These are phyloP conservation scores for Termitomyces sp. DNA, from an alignment of 768 basidiomycete species.

Conservation along the genomic window DNA sequence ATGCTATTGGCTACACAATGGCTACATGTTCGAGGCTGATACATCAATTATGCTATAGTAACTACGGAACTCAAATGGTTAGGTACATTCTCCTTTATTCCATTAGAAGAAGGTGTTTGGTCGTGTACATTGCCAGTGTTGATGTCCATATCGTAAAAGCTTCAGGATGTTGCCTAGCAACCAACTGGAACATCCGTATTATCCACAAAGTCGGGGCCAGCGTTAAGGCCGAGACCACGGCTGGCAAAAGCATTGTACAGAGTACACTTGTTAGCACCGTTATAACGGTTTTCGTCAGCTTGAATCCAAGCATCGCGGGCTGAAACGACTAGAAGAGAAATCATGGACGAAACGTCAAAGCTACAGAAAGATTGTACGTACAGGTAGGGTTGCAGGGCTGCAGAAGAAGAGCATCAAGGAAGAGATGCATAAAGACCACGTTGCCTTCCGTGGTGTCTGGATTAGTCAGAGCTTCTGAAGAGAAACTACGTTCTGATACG, in stretches of 20 bases:
- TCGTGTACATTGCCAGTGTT: neutral
- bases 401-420: slow-evolving; percentile 43
- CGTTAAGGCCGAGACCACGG: slow-evolving; percentile 40
- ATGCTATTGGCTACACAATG: slow-evolving; percentile 1
- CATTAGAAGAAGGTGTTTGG: neutral
- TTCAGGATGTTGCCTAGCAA: slow-evolving; percentile 12
- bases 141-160: neutral
- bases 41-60: neutral
- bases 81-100: neutral
- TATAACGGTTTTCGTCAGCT: slow-evolving; percentile 42
- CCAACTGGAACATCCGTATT: slow-evolving; percentile 23
- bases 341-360: neutral
- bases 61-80: neutral
- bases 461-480: slow-evolving; percentile 31
- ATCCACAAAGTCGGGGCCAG: slow-evolving; percentile 18
- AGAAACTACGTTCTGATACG: slow-evolving; percentile 29
- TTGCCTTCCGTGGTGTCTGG: slow-evolving; percentile 38
- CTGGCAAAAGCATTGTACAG: slow-evolving; percentile 44
- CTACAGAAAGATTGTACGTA: slow-evolving; percentile 15
- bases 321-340: slow-evolving; percentile 24
- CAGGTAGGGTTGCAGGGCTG: slow-evolving; percentile 48
- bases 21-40: neutral
- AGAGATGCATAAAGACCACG: slow-evolving; percentile 43
- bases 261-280: slow-evolving; percentile 37
- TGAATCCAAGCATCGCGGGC: slow-evolving; percentile 49